These are phyloP conservation scores for Helotiales sp. DNA, from an alignment of 2,329 filamentous ascomycete species.

Conservation along the genomic window DNA sequence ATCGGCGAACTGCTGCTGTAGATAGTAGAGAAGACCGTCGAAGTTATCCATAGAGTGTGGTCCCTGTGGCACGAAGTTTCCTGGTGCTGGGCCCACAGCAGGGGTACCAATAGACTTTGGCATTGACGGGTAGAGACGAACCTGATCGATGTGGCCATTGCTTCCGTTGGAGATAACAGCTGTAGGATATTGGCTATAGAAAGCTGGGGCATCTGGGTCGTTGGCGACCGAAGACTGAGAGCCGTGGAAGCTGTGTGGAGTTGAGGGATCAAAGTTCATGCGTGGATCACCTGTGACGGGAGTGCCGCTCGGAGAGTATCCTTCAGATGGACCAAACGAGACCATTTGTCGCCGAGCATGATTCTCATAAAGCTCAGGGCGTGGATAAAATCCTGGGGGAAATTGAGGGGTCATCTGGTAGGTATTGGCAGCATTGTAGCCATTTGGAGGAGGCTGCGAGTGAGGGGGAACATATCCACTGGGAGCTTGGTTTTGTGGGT, in stretches of 20 bases:
- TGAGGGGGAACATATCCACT: conserved; percentile 31
- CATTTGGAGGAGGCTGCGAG: conserved; percentile 30
- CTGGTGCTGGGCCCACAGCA: conserved; percentile 13
- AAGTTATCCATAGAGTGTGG: conserved; percentile 38
- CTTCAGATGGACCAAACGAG: conserved; percentile 43
- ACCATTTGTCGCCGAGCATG: conserved; percentile 38
- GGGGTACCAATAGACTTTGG: conserved; percentile 31
- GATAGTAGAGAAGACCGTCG: conserved; percentile 48
- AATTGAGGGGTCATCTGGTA: conserved; percentile 34
- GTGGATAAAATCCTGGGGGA: conserved; percentile 36
- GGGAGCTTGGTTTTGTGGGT: conserved; percentile 35
- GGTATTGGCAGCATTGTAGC: conserved; percentile 29
- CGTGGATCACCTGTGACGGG: conserved; percentile 33
- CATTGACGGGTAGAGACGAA: conserved; percentile 37
- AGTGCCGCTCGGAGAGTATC: conserved; percentile 43
- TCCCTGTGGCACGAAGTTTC: conserved; percentile 31
- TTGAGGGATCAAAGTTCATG: conserved; percentile 55
- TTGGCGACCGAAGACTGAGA: conserved; percentile 61
- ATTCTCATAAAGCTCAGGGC: conserved; percentile 34
- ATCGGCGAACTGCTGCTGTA: conserved; percentile 49
- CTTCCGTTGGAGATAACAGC: conserved; percentile 48
- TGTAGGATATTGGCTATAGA: conserved; percentile 48
- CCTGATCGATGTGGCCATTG: conserved; percentile 44
- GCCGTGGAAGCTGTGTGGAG: conserved; percentile 65
- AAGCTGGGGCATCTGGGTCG: conserved; percentile 46